These are phyloP conservation scores for Capsella bursapastoris DNA, from an alignment of 345 rosid genomes.

Conservation along the genomic window DNA sequence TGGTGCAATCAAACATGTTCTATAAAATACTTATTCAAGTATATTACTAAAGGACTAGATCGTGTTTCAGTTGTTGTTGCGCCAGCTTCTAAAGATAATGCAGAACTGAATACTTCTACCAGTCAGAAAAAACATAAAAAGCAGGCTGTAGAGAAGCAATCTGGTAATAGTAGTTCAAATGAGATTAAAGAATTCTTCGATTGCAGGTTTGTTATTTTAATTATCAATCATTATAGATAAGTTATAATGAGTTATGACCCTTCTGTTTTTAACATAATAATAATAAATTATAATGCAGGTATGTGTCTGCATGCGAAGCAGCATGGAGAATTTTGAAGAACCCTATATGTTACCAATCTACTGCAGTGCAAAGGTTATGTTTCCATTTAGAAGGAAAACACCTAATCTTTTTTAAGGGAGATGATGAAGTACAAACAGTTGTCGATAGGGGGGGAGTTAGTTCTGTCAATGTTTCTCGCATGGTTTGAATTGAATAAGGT, in stretches of 20 bases:
- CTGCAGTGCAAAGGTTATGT: background rate
- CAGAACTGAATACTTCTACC: too few relatives aligned
- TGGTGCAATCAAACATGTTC: background rate
- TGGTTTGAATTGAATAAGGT: background rate
- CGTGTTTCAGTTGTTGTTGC: background rate
- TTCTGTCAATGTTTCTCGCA: background rate
- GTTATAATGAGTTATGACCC: too few relatives aligned
- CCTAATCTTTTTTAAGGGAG: background rate
- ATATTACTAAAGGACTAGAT: background rate
- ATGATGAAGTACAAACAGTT: background rate
- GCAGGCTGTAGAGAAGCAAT: too few relatives aligned
- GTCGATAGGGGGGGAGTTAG: background rate
- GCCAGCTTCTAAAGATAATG: background rate
- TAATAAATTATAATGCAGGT: background rate
- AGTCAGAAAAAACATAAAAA: too few relatives aligned
- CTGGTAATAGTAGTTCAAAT: too few relatives aligned
- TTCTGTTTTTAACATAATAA: too few relatives aligned
- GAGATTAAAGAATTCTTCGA: background rate
- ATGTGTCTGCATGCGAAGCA: background rate
- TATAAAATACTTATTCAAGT: background rate
- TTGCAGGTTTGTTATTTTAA: background rate
- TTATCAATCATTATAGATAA: too few relatives aligned
- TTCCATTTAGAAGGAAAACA: background rate
- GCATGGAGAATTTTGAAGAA: background rate
- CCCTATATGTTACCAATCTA: background rate